phyloP scores from a whole-genome alignment of 2,329 filamentous ascomycete genomes.

The Plectosphaerella cucumerina region DNA sequence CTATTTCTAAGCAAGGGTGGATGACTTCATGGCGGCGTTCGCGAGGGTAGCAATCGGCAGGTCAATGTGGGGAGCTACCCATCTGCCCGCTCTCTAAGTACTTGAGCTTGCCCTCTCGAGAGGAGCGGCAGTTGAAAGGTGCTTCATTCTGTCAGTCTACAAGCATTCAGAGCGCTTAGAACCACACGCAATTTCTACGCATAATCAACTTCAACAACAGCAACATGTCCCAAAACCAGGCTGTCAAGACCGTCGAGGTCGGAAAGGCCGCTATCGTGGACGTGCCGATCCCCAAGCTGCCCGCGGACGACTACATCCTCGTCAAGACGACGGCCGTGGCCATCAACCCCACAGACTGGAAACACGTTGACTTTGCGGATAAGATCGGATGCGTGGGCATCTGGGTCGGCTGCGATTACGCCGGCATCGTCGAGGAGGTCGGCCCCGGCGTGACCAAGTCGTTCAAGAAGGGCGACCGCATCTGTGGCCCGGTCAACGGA shows the following conservation, averaged over 20 bases:
- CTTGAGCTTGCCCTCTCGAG: too few species aligned
- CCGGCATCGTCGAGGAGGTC: conserved; percentile 41
- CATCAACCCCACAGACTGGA: conserved; percentile 27
- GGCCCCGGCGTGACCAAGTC: conserved; percentile 35
- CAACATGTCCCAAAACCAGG: conserved; percentile 11
- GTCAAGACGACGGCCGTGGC: conserved; percentile 24
- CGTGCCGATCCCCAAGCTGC: conserved; percentile 2
- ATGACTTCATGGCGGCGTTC: too few species aligned
- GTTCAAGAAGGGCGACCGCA: conserved; percentile 42
- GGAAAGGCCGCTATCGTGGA: conserved; percentile 5
- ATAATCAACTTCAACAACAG: not conserved
- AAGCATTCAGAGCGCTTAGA: too few species aligned
- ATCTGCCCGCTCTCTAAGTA: too few species aligned
- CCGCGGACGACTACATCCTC: conserved; percentile 16
- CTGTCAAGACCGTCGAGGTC: conserved; percentile 6
- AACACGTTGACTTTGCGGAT: conserved; percentile 17
- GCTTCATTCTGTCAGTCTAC: too few species aligned
- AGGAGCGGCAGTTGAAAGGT: too few species aligned
- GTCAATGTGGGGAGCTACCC: too few species aligned
- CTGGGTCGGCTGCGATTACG: conserved; percentile 39
- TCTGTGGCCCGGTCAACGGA: conserved; percentile 34
- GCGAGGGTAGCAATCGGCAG: too few species aligned
- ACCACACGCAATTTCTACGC: too few species aligned
- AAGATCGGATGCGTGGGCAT: conserved; percentile 4
- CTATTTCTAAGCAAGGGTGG: too few species aligned